Conservation (phyloP, 1,284 basidiomycete genomes). For the Pseudozyma pruni region DNA sequence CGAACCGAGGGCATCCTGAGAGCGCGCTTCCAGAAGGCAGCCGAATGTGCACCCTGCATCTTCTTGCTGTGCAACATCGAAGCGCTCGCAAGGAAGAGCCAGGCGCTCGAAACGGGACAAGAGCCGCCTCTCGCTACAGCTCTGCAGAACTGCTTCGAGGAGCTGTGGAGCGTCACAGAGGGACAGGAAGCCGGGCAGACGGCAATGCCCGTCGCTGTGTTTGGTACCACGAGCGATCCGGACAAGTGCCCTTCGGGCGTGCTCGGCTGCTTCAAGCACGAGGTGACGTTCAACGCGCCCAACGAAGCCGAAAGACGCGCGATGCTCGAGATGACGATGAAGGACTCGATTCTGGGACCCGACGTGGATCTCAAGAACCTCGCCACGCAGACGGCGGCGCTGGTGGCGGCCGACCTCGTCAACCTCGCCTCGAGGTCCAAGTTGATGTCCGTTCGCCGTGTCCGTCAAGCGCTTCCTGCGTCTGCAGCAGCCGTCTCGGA, state of each 20-base stretch:
- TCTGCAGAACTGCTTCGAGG: slow-evolving; percentile 77
- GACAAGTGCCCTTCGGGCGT: slow-evolving; percentile 77
- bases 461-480: slow-evolving; percentile 61
- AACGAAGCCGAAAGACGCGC: slow-evolving; percentile 78
- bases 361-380: slow-evolving; percentile 81
- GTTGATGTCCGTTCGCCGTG: slow-evolving; percentile 74
- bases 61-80: slow-evolving; percentile 85
- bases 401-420: slow-evolving; percentile 84
- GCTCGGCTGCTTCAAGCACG: slow-evolving; percentile 86
- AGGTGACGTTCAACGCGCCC: slow-evolving; percentile 80
- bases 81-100: slow-evolving; percentile 80
- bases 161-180: slow-evolving; percentile 69
- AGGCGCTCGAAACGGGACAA: slow-evolving; percentile 77
- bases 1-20: slow-evolving; percentile 82
- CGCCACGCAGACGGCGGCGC: slow-evolving; percentile 89
- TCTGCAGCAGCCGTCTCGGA: slow-evolving; percentile 17
- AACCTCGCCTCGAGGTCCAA: slow-evolving; percentile 78
- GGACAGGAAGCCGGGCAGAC: not conserved
- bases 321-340: slow-evolving; percentile 74
- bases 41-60: slow-evolving; percentile 84
- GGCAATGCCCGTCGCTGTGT: slow-evolving; percentile 53
- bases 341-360: slow-evolving; percentile 73
- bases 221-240: slow-evolving; percentile 80
- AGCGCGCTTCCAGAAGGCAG: slow-evolving; percentile 82
- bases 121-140: slow-evolving; percentile 76